Conservation (phyloP, 1,284 basidiomycete genomes). For the Moniliophthora roreri region DNA sequence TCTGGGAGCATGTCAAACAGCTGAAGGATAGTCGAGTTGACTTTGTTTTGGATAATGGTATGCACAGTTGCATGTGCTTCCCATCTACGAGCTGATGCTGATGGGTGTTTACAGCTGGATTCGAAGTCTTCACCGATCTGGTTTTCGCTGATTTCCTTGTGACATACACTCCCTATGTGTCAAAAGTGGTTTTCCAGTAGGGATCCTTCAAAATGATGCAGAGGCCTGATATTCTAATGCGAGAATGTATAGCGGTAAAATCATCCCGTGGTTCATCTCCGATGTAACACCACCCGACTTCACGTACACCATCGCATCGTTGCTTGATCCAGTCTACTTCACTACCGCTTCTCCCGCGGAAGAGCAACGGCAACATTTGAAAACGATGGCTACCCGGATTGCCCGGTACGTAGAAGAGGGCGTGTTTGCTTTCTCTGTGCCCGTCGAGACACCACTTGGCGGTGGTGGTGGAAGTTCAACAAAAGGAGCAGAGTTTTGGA, state of each 20-base stretch:
- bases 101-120: conserved; percentile 65
- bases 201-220: conserved; percentile 26
- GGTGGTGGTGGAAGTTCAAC: conserved; percentile 29
- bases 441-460: conserved; percentile 65
- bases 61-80: conserved; percentile 19
- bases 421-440: conserved; percentile 74
- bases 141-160: conserved; percentile 94
- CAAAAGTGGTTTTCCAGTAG: conserved; percentile 86
- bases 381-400: conserved; percentile 75
- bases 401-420: conserved; percentile 67
- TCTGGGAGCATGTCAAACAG: conserved; percentile 74
- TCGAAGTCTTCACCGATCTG: conserved; percentile 94
- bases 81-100: background rate
- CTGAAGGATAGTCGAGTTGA: conserved; percentile 70
- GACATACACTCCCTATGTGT: conserved; percentile 81
- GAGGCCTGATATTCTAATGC: background rate
- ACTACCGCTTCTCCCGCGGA: conserved; percentile 22
- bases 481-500: conserved; percentile 75
- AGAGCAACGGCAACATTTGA: conserved; percentile 42
- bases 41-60: conserved; percentile 91
- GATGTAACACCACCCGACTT: conserved; percentile 87
- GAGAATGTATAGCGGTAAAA: conserved; percentile 71
- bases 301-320: conserved; percentile 44
- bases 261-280: conserved; percentile 93
- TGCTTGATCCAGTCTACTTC: conserved; percentile 56